Percentiles rank a stretch among this genome's conserved stretches.
Evolutionary conservation across 805 yeast species (phyloP).

Genomic region (Nakazawaea molendinolei): DNA sequence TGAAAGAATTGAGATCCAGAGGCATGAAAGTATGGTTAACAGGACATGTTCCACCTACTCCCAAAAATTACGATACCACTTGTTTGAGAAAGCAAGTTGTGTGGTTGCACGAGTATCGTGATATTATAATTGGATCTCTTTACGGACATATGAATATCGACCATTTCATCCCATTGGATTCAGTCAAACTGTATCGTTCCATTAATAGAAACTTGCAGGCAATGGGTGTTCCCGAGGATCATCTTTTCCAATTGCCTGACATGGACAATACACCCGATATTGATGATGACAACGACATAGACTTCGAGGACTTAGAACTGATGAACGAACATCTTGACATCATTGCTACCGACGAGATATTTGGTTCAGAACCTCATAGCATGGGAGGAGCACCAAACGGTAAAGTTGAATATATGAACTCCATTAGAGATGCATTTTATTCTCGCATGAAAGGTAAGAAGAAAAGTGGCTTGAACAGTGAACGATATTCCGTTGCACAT

Average conservation of each 20-base stretch:
- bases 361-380: conserved; percentile 29
- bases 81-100: conserved; percentile 70
- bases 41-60: conserved; percentile 86
- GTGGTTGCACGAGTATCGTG: conserved; percentile 84
- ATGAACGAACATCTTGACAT: conserved; percentile 6
- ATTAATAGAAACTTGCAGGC: conserved; percentile 21
- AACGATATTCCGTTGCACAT: conserved; percentile 63
- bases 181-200: conserved; percentile 57
- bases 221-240: conserved; percentile 18
- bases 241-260: conserved; percentile 7
- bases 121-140: conserved; percentile 74
- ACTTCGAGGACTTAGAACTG: conserved; percentile 19
- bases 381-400: conserved; percentile 63
- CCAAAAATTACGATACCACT: conserved; percentile 65
- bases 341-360: conserved; percentile 21
- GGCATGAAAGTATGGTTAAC: conserved; percentile 81
- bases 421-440: conserved; percentile 47
- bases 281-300: conserved; percentile 22
- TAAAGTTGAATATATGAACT: conserved; percentile 58
- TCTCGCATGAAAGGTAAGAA: conserved; percentile 38
- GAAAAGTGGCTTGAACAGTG: conserved; percentile 37
- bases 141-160: conserved; percentile 90
- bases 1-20: conserved; percentile 66
- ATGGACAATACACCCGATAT: conserved; percentile 13
- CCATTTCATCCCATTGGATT: conserved; percentile 74